A percentile compares a stretch with the other conserved stretches of the same genome.
Conservation (phyloP, 129 eudicot genomes). For the Arctium minus region DNA sequence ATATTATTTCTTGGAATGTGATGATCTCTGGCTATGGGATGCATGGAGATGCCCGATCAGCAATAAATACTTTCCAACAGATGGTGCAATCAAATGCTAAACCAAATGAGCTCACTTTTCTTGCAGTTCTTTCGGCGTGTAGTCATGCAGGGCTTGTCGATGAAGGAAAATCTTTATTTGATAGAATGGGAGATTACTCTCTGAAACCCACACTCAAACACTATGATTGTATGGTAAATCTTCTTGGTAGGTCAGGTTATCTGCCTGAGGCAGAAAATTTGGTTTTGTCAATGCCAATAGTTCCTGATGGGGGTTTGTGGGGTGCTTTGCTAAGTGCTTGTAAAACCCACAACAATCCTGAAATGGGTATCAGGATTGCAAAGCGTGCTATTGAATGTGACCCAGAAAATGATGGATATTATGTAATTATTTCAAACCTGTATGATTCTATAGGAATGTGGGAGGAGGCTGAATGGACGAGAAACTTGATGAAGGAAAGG, state of each 20-base stretch:
- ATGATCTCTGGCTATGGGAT: constrained; percentile 82
- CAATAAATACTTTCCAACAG: constrained; percentile 43
- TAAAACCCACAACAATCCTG: constrained; percentile 59
- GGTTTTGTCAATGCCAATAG: constrained; percentile 62
- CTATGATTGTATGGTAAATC: constrained; percentile 83
- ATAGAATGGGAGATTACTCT: constrained; percentile 53
- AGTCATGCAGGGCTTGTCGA: constrained; percentile 73
- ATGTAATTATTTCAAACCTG: constrained; percentile 48
- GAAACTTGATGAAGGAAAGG: constrained; percentile 55
- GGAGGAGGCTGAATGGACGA: constrained; percentile 59
- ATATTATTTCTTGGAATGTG: constrained; percentile 69
- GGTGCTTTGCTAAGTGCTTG: constrained; percentile 82
- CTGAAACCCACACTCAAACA: constrained; percentile 70
- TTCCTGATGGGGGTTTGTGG: constrained; percentile 89
- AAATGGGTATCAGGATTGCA: constrained; percentile 69
- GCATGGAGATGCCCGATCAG: constrained; percentile 73
- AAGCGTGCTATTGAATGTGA: constrained; percentile 70
- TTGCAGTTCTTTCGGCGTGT: constrained; percentile 75
- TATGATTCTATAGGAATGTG: constrained; percentile 68
- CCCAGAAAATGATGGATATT: constrained; percentile 87
- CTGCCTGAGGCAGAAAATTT: constrained; percentile 71
- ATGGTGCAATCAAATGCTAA: constrained; percentile 48
- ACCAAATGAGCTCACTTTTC: constrained; percentile 80
- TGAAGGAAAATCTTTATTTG: constrained; percentile 58
- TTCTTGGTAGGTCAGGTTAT: constrained; percentile 71